phyloP scores from a whole-genome alignment of 1,139 yeast species.

The Pichiaceae sp. region DNA sequence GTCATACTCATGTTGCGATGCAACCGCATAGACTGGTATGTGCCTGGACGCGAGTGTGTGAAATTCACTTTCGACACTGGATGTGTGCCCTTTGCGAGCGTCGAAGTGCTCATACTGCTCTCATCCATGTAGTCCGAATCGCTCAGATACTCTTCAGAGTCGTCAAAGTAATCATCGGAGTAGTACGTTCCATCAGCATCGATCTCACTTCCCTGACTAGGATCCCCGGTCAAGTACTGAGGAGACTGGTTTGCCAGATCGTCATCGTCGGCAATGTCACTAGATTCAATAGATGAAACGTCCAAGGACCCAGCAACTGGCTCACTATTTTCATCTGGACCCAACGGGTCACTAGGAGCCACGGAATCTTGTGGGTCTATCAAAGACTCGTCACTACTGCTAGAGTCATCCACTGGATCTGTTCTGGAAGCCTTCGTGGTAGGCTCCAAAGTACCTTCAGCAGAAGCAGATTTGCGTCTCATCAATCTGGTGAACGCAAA shows the following conservation, averaged over 20 bases:
- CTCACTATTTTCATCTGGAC: neutral
- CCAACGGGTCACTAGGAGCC: no score
- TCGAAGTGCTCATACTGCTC: conserved; percentile 2
- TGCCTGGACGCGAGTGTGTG: conserved; percentile 11
- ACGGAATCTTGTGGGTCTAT: no score
- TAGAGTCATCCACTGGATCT: neutral
- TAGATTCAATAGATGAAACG: conserved; percentile 9
- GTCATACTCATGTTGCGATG: neutral
- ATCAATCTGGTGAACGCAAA: neutral
- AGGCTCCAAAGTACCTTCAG: no score
- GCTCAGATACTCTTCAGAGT: conserved; percentile 19
- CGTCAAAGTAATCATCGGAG: conserved; percentile 15
- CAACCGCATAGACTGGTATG: conserved; percentile 3
- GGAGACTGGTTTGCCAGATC: conserved; percentile 3
- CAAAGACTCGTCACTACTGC: neutral
- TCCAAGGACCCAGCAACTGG: neutral
- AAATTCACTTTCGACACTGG: conserved; percentile 15
- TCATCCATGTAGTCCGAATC: conserved; percentile 17
- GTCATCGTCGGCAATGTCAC: conserved; percentile 11
- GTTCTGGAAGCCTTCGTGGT: no score
- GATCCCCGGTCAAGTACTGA: neutral
- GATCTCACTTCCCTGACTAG: conserved; percentile 5
- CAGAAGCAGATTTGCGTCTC: neutral
- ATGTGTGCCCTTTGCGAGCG: conserved; percentile 1
- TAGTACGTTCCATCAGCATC: conserved; percentile 10